Evolutionary conservation across 2,329 filamentous ascomycete genomes (phyloP).

Genomic region (Xylariales sp.): DNA sequence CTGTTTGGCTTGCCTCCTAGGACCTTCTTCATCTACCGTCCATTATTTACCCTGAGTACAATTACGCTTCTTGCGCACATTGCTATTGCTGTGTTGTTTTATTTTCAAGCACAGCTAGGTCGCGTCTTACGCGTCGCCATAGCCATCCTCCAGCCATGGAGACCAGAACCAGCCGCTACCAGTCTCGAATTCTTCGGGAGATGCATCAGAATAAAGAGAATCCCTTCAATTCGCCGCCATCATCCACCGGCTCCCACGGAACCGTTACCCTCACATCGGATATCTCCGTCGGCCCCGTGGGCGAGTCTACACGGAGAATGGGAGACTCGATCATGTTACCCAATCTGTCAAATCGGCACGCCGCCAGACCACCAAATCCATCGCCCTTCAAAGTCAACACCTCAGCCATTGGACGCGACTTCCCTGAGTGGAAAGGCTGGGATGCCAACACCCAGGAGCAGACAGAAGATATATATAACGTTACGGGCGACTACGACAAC

Average conservation of each 20-base stretch:
- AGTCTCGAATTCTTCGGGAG: conserved; percentile 29
- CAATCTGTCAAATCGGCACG: conserved; percentile 13
- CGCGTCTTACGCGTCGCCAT: conserved; percentile 14
- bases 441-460: conserved; percentile 12
- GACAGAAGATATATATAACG: conserved; percentile 29
- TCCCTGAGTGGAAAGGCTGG: conserved; percentile 42
- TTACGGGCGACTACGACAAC: conserved; percentile 15
- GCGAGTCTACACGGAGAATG: conserved; percentile 48
- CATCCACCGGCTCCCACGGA: conserved; percentile 54
- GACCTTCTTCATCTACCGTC: conserved; percentile 1
- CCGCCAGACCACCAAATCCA: conserved; percentile 13
- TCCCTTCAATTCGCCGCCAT: conserved; percentile 55
- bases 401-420: conserved; percentile 38
- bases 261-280: conserved; percentile 52
- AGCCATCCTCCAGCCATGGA: conserved; percentile 16
- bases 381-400: conserved; percentile 27
- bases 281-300: conserved; percentile 48
- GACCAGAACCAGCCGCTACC: conserved; percentile 19
- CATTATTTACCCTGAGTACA: conserved; percentile 1
- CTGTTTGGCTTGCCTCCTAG: conserved; percentile 1
- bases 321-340: conserved; percentile 32
- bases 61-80: conserved; percentile 1
- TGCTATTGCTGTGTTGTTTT: not conserved
- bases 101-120: conserved; percentile 5
- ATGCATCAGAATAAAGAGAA: conserved; percentile 37